phyloP scores from a whole-genome alignment of 176 grass and related monocot species.

The Tillandsia fasciculata region DNA sequence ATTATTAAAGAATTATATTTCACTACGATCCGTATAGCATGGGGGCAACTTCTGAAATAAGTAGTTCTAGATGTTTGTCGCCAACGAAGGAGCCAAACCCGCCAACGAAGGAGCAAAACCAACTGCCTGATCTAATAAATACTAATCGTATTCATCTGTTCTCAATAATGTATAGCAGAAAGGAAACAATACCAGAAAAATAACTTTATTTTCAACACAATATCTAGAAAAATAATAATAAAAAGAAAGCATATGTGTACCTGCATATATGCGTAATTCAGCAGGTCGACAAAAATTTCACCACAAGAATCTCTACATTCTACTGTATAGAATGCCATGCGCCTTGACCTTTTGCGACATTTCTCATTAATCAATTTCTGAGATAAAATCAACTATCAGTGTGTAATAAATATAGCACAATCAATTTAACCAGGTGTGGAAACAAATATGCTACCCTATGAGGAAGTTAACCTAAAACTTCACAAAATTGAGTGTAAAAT shows the following conservation, averaged over 20 bases:
- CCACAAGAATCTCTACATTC: conserved; percentile 89
- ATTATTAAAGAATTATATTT: no score
- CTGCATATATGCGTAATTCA: conserved; percentile 72
- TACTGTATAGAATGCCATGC: conserved; percentile 72
- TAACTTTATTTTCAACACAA: neutral
- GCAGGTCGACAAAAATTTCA: conserved; percentile 94
- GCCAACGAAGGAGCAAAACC: no score
- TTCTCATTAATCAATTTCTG: conserved; percentile 64
- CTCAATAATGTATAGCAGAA: neutral
- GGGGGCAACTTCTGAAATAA: no score
- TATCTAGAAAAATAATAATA: neutral
- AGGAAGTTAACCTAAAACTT: neutral
- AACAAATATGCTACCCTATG: neutral
- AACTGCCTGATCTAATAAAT: no score
- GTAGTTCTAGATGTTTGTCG: no score
- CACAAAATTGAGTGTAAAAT: neutral
- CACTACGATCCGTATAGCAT: no score
- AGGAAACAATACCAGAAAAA: neutral
- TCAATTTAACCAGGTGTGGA: neutral
- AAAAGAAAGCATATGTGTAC: conserved; percentile 27
- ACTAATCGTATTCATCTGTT: no score
- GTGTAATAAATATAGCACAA: neutral
- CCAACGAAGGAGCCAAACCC: no score
- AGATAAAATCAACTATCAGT: neutral
- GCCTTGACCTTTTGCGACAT: conserved; percentile 77